These are phyloP conservation scores for Erodium trifolium DNA, from an alignment of 441 rosid species.

Conservation along the genomic window DNA sequence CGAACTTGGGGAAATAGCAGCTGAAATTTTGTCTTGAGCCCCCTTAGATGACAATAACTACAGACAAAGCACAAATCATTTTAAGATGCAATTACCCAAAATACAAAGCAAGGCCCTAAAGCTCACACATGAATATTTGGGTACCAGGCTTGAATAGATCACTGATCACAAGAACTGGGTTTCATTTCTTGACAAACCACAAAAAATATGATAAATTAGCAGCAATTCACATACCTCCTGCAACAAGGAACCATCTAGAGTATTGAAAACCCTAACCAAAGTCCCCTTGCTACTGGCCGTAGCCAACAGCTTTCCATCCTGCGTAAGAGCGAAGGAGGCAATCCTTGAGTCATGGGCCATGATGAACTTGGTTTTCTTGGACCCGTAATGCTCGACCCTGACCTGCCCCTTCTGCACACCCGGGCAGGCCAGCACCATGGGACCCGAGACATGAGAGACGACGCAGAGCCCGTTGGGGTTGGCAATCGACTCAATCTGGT, in stretches of 20 bases:
- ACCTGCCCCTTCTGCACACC: conserved; percentile 78
- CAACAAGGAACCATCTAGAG: conserved; percentile 77
- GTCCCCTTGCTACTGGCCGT: conserved; percentile 89
- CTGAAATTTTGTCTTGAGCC: too few relatives aligned
- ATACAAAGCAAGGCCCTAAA: neutral
- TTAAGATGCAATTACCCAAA: neutral
- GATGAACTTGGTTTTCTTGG: conserved; percentile 58
- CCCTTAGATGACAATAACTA: neutral
- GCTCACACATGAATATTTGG: neutral
- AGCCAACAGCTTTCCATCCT: conserved; percentile 85
- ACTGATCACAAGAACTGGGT: too few relatives aligned
- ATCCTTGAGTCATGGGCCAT: conserved; percentile 75
- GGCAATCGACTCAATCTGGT: conserved; percentile 77
- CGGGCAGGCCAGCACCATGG: conserved; percentile 80
- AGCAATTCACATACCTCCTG: conserved; percentile 57
- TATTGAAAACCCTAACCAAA: conserved; percentile 80
- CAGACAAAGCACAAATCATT: neutral
- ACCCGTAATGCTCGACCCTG: conserved; percentile 74
- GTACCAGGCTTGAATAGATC: neutral
- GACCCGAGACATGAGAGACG: conserved; percentile 67
- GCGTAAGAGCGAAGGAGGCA: conserved; percentile 70
- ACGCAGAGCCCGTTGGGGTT: conserved; percentile 83
- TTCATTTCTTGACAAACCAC: too few relatives aligned
- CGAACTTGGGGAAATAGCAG: neutral
- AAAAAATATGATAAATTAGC: neutral